Base-by-base conservation (phyloP, 345 rosid genomes). In the Sapria himalayana region DNA sequence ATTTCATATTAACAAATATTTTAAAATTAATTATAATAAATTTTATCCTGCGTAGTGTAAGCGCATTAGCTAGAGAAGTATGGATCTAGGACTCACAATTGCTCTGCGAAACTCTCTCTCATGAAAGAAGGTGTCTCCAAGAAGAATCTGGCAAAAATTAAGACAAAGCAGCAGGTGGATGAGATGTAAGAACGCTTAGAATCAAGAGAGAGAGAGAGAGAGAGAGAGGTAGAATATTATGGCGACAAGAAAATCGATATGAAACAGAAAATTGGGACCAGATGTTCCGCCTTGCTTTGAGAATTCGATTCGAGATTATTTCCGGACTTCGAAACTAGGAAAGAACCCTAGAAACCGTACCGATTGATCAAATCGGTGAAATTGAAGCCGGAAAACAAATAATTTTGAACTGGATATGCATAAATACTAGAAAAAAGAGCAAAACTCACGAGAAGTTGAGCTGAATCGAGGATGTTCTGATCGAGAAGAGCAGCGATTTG, bases 201-300 rank as follows among this genome's bases (percentile, higher is more conserved):
- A 7, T 19, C 24, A 48, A 33, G 29, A 48, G 35, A 25, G 9
- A 23, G 16, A 15, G 15, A 5, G 15, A 25, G 22, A 25, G 31
- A 21, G 13, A 14, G 5, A 0, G 25, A 35, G 1, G 14, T 4
- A 7, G 29, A 7, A 19, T 45, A 31, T 16, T 2, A 3, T 4
- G 38, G 20, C 1, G 0, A 46, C 9, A 5, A 32, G 38, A 40
- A 14, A 3, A 8, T 13, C 13, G 16, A 33, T 16, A 9, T 3
- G 10, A 27, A 32, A 14, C 8, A 25, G 5, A 16, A 45, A 51
- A 43, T 9, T 37, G 48, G 15, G 9, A 79, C 98, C 78, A 79
- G 69, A 66, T 71, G 79, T 52, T 89, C 95, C 10, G 95, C 84
- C 39, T 89, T 89, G 61, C 74, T 74, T 36, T 79, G 92, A 15